Evolutionary conservation across 768 basidiomycete species (phyloP).

Genomic region (Calocybe gangraenosa): DNA sequence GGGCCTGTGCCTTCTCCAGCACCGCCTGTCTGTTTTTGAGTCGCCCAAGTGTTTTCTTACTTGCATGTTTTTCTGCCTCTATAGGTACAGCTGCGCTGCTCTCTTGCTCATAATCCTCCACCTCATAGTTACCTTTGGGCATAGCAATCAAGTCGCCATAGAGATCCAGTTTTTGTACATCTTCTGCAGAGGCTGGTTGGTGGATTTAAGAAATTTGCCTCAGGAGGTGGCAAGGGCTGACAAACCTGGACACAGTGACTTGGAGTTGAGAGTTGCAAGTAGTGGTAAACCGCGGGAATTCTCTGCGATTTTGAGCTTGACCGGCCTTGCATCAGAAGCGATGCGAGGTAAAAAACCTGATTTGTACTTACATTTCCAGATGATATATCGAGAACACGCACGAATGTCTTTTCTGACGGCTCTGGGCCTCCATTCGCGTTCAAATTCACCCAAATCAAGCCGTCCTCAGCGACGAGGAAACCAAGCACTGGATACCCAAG

Average conservation of each 20-base stretch:
- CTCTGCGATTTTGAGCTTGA: constrained; percentile 30
- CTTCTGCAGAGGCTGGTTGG: constrained; percentile 41
- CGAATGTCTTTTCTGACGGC: constrained; percentile 6
- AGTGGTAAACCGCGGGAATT: constrained; percentile 23
- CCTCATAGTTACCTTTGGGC: constrained; percentile 50
- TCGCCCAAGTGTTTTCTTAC: constrained; percentile 44
- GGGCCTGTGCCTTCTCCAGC: constrained; percentile 24
- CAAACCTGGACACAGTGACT: constrained; percentile 43
- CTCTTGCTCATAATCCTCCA: constrained; percentile 35
- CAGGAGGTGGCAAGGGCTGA: neutral
- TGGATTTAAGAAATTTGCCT: neutral
- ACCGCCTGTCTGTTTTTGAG: constrained; percentile 50
- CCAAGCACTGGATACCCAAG: constrained; percentile 21
- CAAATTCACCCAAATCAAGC: constrained; percentile 18
- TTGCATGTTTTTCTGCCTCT: constrained; percentile 25
- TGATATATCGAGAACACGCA: constrained; percentile 25
- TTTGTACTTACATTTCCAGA: constrained; percentile 35
- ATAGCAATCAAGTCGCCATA: constrained; percentile 40
- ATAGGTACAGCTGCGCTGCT: constrained; percentile 18
- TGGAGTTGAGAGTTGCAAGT: constrained; percentile 41
- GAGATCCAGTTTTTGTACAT: constrained; percentile 52
- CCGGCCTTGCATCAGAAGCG: neutral
- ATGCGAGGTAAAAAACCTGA: neutral
- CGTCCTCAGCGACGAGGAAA: constrained; percentile 14
- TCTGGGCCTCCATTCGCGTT: constrained; percentile 21